Conservation (phyloP, 2,329 filamentous ascomycete genomes). For the Sclerotinia sclerotiorum region DNA sequence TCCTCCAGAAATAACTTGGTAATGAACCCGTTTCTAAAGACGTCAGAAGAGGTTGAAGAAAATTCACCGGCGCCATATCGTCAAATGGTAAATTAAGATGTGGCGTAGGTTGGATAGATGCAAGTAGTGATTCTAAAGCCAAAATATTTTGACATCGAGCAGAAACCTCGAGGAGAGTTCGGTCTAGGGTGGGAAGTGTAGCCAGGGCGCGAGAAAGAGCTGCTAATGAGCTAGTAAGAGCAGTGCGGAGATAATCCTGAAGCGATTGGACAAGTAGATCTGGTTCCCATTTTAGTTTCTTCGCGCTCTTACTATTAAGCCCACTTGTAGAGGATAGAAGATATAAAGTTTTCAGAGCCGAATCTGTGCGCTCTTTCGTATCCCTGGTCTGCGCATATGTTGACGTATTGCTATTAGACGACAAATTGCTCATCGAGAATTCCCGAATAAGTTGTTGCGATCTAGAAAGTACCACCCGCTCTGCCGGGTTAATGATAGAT, state of each 20-base stretch:
- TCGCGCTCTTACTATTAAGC: constrained; percentile 42
- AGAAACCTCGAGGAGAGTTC: constrained; percentile 77
- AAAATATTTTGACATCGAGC: constrained; percentile 87
- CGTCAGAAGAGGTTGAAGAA: constrained; percentile 71
- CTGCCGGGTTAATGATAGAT: constrained; percentile 67
- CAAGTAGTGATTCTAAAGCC: constrained; percentile 78
- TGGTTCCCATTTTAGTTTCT: constrained; percentile 53
- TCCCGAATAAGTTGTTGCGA: constrained; percentile 80
- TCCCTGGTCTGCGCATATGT: constrained; percentile 70
- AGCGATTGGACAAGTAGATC: constrained; percentile 72
- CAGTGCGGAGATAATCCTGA: constrained; percentile 78
- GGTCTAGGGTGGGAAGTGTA: constrained; percentile 77
- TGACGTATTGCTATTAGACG: constrained; percentile 47
- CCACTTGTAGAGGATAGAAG: constrained; percentile 69
- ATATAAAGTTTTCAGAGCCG: constrained; percentile 75
- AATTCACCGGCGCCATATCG: constrained; percentile 42
- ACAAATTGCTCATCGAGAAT: constrained; percentile 69
- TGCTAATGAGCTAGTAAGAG: constrained; percentile 75
- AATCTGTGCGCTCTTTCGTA: constrained; percentile 68
- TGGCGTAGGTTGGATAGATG: constrained; percentile 61
- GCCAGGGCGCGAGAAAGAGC: constrained; percentile 73
- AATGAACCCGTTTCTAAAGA: constrained; percentile 86
- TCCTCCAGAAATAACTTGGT: constrained; percentile 90
- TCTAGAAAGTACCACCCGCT: constrained; percentile 69
- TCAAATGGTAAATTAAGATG: constrained; percentile 61